Evolutionary conservation across 768 basidiomycete genomes (phyloP).

Genomic region (Mycena filopes): DNA sequence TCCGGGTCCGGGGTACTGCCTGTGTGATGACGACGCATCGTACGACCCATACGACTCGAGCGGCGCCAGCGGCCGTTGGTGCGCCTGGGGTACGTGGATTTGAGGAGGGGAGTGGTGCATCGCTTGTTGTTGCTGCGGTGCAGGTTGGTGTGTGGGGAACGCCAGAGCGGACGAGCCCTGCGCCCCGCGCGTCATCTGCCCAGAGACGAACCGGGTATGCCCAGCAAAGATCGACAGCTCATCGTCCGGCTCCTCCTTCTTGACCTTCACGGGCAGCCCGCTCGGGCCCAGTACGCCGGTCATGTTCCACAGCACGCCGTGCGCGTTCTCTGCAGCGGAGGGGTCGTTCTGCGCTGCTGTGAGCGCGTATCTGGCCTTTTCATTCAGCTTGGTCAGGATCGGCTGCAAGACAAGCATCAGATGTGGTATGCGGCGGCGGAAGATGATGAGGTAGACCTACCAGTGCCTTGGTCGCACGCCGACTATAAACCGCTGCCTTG

Average conservation of each 20-base stretch:
- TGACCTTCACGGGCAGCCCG: slow-evolving; percentile 37
- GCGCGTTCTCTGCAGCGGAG: slow-evolving; percentile 43
- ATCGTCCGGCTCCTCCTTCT: slow-evolving; percentile 66
- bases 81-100: slow-evolving; percentile 28
- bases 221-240: slow-evolving; percentile 79
- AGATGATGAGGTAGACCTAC: slow-evolving; percentile 48
- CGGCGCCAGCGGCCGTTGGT: slow-evolving; percentile 32
- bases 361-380: slow-evolving; percentile 73
- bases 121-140: slow-evolving; percentile 4
- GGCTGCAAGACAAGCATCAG: slow-evolving; percentile 49
- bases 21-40: slow-evolving; percentile 1
- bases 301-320: slow-evolving; percentile 60
- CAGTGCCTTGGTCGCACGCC: slow-evolving; percentile 72
- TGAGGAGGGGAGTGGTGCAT: not conserved
- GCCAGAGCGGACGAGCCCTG: not conserved
- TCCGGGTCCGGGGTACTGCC: slow-evolving; percentile 13
- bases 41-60: slow-evolving; percentile 22
- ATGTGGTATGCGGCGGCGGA: not conserved
- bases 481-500: slow-evolving; percentile 66
- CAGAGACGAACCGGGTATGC: slow-evolving; percentile 68
- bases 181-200: slow-evolving; percentile 44
- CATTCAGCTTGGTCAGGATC: slow-evolving; percentile 67
- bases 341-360: slow-evolving; percentile 53
- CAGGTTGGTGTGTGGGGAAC: slow-evolving; percentile 24
- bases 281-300: slow-evolving; percentile 28